Evolutionary conservation across 352 stramenopile genomes (phyloP), one percentile per base, ranked within the genome.

Genomic region (Phytophthora boehmeriae): DNA sequence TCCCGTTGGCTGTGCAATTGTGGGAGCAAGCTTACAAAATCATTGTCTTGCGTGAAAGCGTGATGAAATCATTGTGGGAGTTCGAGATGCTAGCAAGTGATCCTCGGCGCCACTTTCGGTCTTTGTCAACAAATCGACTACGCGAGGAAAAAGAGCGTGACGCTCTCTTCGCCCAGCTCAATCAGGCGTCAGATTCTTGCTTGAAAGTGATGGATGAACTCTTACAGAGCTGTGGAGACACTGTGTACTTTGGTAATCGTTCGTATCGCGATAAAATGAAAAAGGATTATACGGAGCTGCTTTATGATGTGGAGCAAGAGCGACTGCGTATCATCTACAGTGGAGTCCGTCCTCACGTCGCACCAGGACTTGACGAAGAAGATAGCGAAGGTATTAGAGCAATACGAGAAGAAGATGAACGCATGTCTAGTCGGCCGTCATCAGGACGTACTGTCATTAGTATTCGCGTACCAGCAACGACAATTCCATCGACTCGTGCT

Each of bases 271-370:
- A 90, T 4, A 92, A 92, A 65, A 90, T 92, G 76, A 74, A 78
- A 32, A 89, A 87, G 46, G 80, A 92, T 43, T 92, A 92, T 66
- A 90, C 76, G 0, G 83, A 90, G 36, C 42, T 92, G 36, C 56
- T 90, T 23, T 92, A 75, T 36, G 78, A 87, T 8, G 78, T 90
- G n/a, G 83, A 92, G 39, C 75, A 88, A 59, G 81, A 89, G 51
- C 70, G 83, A 0, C 58, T 92, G n/a, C 63, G 41, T 16, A 73
- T 88, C 46, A 90, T 90, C 25, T 92, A 88, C 59, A 25, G 62
- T 14, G 63, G 62, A 1, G 59, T 76, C 43, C 47, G 45, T 13
- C 54, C 64, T 20, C 41, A 61, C 16, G 50, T 72, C 2, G 64
- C 64, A 17, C 53, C 51, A 13, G 61, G 42, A 2, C 25, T 53